These are phyloP conservation scores for Blastobotrys buckinghamii DNA, from an alignment of 1,139 yeast species.

Conservation along the genomic window DNA sequence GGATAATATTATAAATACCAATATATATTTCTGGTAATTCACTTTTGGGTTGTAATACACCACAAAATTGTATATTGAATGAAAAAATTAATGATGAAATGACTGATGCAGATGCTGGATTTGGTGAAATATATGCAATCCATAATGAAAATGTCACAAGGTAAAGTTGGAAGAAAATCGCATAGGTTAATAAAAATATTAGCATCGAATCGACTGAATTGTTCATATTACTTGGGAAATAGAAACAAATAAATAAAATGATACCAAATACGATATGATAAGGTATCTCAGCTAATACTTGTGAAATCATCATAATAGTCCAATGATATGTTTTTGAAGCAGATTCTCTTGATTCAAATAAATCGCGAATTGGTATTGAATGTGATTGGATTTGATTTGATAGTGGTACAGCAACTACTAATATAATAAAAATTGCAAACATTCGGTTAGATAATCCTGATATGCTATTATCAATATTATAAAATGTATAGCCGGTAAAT, in stretches of 20 bases:
- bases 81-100: slow-evolving; percentile 48
- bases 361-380: slow-evolving; percentile 50
- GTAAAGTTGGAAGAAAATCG: slow-evolving; percentile 51
- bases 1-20: slow-evolving; percentile 64
- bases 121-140: slow-evolving; percentile 53
- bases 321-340: slow-evolving; percentile 63
- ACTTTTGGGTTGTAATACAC: slow-evolving; percentile 53
- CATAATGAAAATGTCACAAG: slow-evolving; percentile 50
- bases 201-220: too few species aligned
- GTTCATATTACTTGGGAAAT: slow-evolving; percentile 56
- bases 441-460: slow-evolving; percentile 48
- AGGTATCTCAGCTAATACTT: slow-evolving; percentile 49
- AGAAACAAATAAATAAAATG: slow-evolving; percentile 47
- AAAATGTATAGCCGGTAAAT: slow-evolving; percentile 51
- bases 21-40: slow-evolving; percentile 60
- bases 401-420: slow-evolving; percentile 47
- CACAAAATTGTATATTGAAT: slow-evolving; percentile 51
- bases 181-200: slow-evolving; percentile 44
- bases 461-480: slow-evolving; percentile 43
- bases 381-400: slow-evolving; percentile 54
- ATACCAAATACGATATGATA: slow-evolving; percentile 50
- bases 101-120: slow-evolving; percentile 57
- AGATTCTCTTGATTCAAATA: slow-evolving; percentile 58
- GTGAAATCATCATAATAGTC: slow-evolving; percentile 49
- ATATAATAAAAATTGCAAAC: slow-evolving; percentile 47